A percentile compares a stretch with the other conserved stretches of the same genome.
These are phyloP conservation scores for Auriscalpium orientale DNA, from an alignment of 768 basidiomycete species.

Conservation along the genomic window DNA sequence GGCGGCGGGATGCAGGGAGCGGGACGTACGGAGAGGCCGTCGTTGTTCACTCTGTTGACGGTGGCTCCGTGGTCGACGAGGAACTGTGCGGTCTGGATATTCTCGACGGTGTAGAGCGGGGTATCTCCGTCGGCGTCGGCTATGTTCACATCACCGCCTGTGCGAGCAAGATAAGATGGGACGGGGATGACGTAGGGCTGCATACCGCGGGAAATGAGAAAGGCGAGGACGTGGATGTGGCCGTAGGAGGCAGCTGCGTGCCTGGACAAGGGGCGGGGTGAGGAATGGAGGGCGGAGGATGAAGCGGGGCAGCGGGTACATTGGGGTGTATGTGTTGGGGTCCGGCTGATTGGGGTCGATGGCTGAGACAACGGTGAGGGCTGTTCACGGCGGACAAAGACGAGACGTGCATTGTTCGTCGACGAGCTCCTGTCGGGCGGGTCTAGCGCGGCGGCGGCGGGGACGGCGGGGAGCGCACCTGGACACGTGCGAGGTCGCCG, in stretches of 20 bases:
- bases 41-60: conserved; percentile 52
- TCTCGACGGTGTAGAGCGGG: conserved; percentile 85
- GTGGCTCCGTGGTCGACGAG: conserved; percentile 75
- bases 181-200: background rate
- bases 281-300: background rate
- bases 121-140: conserved; percentile 86
- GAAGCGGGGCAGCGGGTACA: conserved; percentile 34
- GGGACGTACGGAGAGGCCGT: conserved; percentile 66
- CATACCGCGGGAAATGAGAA: conserved; percentile 66
- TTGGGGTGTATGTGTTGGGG: conserved; percentile 71
- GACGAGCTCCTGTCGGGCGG: background rate
- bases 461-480: conserved; percentile 31
- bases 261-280: conserved; percentile 33
- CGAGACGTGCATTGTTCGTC: conserved; percentile 51
- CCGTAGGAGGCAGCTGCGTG: conserved; percentile 94
- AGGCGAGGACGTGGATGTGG: conserved; percentile 66
- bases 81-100: conserved; percentile 66
- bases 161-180: background rate
- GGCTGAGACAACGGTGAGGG: conserved; percentile 16
- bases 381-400: conserved; percentile 2
- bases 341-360: conserved; percentile 69
- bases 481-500: conserved; percentile 73
- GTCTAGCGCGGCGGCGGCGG: conserved; percentile 2
- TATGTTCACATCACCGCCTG: conserved; percentile 84
- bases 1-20: background rate